Base-by-base conservation (phyloP, 305 asterid species). In the Ilex paraguariensis region DNA sequence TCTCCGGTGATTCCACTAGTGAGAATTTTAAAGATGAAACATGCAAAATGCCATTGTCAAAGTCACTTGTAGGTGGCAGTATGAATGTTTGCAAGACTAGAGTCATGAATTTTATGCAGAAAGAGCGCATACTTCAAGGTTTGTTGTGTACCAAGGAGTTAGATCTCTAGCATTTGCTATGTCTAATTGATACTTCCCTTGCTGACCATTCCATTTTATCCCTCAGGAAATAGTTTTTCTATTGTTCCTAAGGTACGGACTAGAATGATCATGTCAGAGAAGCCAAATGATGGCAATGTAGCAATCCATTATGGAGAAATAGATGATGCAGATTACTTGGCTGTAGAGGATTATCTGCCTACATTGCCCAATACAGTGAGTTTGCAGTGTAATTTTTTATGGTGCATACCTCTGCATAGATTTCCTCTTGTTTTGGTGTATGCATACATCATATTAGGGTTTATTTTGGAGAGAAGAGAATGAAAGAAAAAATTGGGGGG, bases 291-390 rank as follows among this genome's bases (percentile, higher is more conserved):
- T 72, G 95, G 97, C 70, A 64, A 82, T 40, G 99, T 94, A 59
- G 93, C 96, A 51, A 53, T 82, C 79, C 87, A 82, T 84, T 84
- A 90, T 51, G 97, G 99, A 62, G 97, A 94, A 63, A 86, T 94
- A 62, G 95, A 88, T 55, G 80, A 80, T 59, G 74, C 62, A 61
- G 93, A 81, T 12, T 94, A 83, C 74, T 78, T 76, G 68, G 85
- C 89, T 31, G 88, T 73, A 14, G 95, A 90, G 77, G 97, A 94
- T 67, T 80, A 72, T 79, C 95, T 94, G 72, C 99, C 96, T 65
- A 88, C 88, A n/a, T 73, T 94, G 72, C 95, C 97, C 49, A 90
- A 83, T 82, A 81, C 97, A 45, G 99, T 94, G 81, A 90, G 96
- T 78, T 69, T 58, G 49, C 32, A 16, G 54, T 45, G 57, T 39